phyloP scores from a whole-genome alignment of 257 asterid genomes.

The Pogostemon cablin region DNA sequence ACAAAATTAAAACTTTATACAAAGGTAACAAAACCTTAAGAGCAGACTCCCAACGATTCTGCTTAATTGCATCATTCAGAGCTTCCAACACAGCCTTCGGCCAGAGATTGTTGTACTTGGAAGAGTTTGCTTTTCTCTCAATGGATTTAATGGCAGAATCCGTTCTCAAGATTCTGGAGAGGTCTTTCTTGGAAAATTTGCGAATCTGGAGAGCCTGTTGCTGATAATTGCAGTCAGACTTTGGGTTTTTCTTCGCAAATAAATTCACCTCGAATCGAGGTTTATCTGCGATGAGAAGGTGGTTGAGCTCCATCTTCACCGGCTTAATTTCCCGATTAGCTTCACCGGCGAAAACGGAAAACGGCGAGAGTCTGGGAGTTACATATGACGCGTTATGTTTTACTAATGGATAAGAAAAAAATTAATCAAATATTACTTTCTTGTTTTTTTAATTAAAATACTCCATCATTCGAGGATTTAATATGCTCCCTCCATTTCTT shows the following conservation, averaged over 20 bases:
- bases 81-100: constrained; percentile 90
- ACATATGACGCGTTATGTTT: no score
- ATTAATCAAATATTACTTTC: no score
- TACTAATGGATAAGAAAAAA: no score
- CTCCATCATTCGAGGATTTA: no score
- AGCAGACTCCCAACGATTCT: constrained; percentile 81
- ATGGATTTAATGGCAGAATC: constrained; percentile 73
- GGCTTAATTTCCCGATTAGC: constrained; percentile 7
- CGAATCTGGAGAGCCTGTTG: constrained; percentile 47
- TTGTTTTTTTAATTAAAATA: no score
- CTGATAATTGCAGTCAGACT: constrained; percentile 29
- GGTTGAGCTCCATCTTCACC: constrained; percentile 59
- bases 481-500: no score
- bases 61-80: constrained; percentile 63
- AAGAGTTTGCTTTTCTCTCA: constrained; percentile 71
- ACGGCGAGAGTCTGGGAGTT: neutral
- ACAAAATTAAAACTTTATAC: neutral
- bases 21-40: constrained; percentile 59
- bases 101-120: constrained; percentile 72
- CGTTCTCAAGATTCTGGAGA: constrained; percentile 69
- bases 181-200: constrained; percentile 56
- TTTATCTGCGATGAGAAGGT: constrained; percentile 36
- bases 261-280: constrained; percentile 37
- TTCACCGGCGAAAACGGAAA: neutral
- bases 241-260: constrained; percentile 43